A percentile compares a stretch with the other conserved stretches of the same genome.
These are phyloP conservation scores for Westerdykella aurantiaca DNA, from an alignment of 2,329 filamentous ascomycete species.

Conservation along the genomic window DNA sequence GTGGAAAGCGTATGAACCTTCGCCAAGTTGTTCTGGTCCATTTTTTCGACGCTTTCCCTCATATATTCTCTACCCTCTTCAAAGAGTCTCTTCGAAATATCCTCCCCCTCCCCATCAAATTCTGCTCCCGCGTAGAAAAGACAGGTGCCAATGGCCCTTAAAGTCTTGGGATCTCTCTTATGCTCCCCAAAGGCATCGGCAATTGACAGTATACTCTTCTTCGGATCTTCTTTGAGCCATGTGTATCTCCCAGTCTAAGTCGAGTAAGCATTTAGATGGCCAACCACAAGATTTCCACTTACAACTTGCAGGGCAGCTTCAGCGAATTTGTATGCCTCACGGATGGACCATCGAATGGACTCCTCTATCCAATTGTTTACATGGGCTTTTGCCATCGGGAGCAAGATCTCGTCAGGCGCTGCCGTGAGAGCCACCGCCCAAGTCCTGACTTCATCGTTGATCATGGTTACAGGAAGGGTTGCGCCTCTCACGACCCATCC, in stretches of 20 bases:
- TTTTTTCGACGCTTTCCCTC: neutral
- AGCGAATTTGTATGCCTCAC: constrained; percentile 2
- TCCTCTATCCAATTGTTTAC: constrained; percentile 1
- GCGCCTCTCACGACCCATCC: constrained; percentile 2
- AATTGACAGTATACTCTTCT: neutral
- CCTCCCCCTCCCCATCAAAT: neutral
- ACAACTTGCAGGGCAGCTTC: constrained; percentile 1
- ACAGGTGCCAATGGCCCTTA: constrained; percentile 1
- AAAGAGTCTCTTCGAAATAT: neutral
- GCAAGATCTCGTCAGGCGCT: neutral
- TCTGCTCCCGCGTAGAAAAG: neutral
- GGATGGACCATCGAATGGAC: neutral
- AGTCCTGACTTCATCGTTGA: constrained; percentile 1
- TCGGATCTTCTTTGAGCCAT: neutral
- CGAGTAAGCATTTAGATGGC: neutral
- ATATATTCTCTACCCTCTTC: neutral
- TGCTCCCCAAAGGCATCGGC: constrained; percentile 1
- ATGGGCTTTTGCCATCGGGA: constrained; percentile 2
- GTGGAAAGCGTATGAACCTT: neutral
- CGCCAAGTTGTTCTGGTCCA: neutral
- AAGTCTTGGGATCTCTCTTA: neutral
- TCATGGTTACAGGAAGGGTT: neutral
- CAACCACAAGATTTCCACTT: neutral
- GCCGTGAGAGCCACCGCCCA: constrained; percentile 1
- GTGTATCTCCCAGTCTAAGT: neutral